These are phyloP conservation scores for Onygenales sp. DNA, from an alignment of 2,329 filamentous ascomycete genomes.

Conservation along the genomic window DNA sequence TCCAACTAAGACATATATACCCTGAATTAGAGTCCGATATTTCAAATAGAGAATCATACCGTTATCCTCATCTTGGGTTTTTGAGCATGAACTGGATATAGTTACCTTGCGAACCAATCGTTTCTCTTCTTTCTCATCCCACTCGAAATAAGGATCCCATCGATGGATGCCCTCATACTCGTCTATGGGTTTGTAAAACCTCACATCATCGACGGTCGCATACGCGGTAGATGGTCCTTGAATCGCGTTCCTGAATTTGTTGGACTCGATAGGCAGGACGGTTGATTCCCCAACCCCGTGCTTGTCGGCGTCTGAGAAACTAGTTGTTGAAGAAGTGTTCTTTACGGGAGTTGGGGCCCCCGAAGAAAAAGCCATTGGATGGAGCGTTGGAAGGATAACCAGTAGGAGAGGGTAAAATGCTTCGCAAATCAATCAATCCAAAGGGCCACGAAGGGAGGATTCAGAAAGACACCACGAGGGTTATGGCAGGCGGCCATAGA, in stretches of 20 bases:
- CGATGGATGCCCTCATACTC: conserved; percentile 19
- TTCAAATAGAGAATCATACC: no score
- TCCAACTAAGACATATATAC: conserved; percentile 5
- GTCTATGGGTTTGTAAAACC: conserved; percentile 28
- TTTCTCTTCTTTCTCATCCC: conserved; percentile 26
- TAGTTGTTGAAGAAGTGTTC: not conserved
- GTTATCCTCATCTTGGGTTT: conserved; percentile 12
- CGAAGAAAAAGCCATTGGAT: no score
- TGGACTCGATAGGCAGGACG: not conserved
- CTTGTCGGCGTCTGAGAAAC: not conserved
- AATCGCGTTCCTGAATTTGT: not conserved
- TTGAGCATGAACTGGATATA: conserved; percentile 15
- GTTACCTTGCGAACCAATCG: conserved; percentile 18
- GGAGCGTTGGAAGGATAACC: no score
- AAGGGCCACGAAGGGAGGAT: no score
- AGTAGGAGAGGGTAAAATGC: no score
- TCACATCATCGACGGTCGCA: conserved; percentile 25
- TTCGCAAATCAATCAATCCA: no score
- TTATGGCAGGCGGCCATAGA: not conserved
- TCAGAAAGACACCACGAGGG: no score
- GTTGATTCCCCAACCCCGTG: not conserved
- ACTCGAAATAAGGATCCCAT: conserved; percentile 18
- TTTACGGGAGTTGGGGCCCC: not conserved
- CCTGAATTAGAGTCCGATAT: not conserved
- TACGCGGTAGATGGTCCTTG: conserved; percentile 15